These are phyloP conservation scores for Yamadazyma takamatsuzukensis DNA, from an alignment of 805 yeast genomes.

Conservation along the genomic window DNA sequence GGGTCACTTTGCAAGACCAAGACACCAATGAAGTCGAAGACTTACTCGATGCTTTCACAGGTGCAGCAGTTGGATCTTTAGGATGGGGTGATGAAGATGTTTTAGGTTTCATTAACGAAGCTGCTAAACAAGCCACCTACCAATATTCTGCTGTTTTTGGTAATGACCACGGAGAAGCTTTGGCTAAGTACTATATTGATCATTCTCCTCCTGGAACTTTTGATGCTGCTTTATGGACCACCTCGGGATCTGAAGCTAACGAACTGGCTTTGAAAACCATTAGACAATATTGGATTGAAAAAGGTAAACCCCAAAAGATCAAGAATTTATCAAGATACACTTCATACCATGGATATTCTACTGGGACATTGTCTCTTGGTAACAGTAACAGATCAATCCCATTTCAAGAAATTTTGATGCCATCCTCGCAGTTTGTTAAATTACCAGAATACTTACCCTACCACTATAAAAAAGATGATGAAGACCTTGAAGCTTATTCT, in stretches of 20 bases:
- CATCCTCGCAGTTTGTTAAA: conserved; percentile 16
- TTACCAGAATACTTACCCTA: conserved; percentile 24
- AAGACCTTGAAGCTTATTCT: conserved; percentile 19
- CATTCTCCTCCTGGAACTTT: conserved; percentile 44
- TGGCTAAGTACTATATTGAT: conserved; percentile 26
- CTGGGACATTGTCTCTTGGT: conserved; percentile 24
- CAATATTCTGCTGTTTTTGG: conserved; percentile 22
- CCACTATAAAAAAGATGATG: conserved; percentile 23
- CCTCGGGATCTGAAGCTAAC: conserved; percentile 29
- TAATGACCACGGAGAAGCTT: conserved; percentile 21
- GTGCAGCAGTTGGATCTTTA: conserved; percentile 33
- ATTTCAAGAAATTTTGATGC: conserved; percentile 20
- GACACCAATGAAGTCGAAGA: conserved; percentile 30
- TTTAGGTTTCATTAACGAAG: conserved; percentile 17
- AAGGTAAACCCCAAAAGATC: conserved; percentile 18
- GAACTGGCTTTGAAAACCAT: conserved; percentile 26
- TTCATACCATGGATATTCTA: conserved; percentile 27
- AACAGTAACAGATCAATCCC: conserved; percentile 15
- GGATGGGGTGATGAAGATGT: conserved; percentile 29
- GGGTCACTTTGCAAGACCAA: conserved; percentile 36
- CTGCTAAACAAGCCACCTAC: conserved; percentile 19
- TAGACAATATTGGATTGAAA: conserved; percentile 24
- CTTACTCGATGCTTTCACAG: conserved; percentile 23
- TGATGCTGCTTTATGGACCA: conserved; percentile 38
- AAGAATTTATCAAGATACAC: conserved; percentile 23